Conservation (phyloP, 140 eudicot species). For the Stevia rebaudiana region DNA sequence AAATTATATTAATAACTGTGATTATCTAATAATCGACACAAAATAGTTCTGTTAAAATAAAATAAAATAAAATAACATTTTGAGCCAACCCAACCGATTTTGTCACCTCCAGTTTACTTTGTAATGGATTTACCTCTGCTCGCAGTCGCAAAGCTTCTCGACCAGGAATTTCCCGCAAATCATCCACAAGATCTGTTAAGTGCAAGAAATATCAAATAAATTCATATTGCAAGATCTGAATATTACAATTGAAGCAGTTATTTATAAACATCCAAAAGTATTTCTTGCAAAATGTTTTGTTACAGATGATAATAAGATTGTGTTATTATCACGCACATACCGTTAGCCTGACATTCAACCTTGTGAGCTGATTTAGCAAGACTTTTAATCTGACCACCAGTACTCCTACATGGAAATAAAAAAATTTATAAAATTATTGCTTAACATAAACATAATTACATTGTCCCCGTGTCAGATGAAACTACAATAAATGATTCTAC, state of each 20-base stretch:
- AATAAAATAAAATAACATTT: not conserved
- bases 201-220: conserved; percentile 4
- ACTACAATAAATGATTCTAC: not conserved
- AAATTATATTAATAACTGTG: not conserved
- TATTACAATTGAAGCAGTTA: too few species aligned
- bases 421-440: conserved; percentile 11
- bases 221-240: conserved; percentile 1
- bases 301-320: not conserved
- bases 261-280: too few species aligned
- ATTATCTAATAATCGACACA: not conserved
- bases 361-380: conserved; percentile 67
- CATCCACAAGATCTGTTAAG: conserved; percentile 64
- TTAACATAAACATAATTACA: conserved; percentile 6
- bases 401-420: conserved; percentile 42
- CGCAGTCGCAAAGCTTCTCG: conserved; percentile 72
- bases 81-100: not conserved
- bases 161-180: conserved; percentile 81
- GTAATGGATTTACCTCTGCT: conserved; percentile 54
- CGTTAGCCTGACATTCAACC: conserved; percentile 70
- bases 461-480: not conserved
- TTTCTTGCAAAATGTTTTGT: too few species aligned
- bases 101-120: not conserved
- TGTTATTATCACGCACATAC: conserved; percentile 20
- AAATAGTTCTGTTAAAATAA: not conserved
- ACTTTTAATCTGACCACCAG: conserved; percentile 63